Percentiles rank a stretch among this genome's conserved stretches.
These are phyloP conservation scores for Fusarium aywerte DNA, from an alignment of 2,329 filamentous ascomycete species.

Conservation along the genomic window DNA sequence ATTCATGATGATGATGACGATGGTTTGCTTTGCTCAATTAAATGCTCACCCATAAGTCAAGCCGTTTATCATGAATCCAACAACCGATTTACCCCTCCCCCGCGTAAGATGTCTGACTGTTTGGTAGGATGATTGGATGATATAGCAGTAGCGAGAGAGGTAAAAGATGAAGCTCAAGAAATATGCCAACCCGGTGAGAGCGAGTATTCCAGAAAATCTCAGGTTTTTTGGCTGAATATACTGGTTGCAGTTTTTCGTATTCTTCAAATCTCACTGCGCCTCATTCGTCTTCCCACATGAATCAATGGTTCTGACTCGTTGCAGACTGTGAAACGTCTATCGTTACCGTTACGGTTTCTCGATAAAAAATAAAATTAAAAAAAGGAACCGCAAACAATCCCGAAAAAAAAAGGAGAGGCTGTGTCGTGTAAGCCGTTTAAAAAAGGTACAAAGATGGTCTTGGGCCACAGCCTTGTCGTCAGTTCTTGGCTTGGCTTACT, in stretches of 20 bases:
- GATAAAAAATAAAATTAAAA: conserved; percentile 1
- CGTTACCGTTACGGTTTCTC: conserved; percentile 29
- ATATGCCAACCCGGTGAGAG: neutral
- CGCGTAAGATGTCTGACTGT: conserved; percentile 27
- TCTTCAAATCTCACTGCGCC: conserved; percentile 19
- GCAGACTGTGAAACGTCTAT: conserved; percentile 27
- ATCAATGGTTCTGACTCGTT: conserved; percentile 9
- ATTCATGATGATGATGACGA: conserved; percentile 54
- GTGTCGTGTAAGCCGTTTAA: conserved; percentile 16
- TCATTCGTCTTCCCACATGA: conserved; percentile 23
- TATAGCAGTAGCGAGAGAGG: neutral
- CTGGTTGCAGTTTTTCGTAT: neutral
- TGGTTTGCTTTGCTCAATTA: conserved; percentile 14
- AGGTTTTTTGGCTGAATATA: neutral
- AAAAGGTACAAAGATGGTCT: conserved; percentile 11
- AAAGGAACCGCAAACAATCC: neutral
- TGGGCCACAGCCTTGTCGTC: conserved; percentile 24
- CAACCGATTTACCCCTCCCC: conserved; percentile 43
- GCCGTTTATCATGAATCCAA: conserved; percentile 32
- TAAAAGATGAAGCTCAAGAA: neutral
- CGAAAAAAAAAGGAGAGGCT: neutral
- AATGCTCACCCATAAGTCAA: conserved; percentile 16
- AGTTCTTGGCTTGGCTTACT: conserved; percentile 40
- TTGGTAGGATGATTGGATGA: conserved; percentile 17
- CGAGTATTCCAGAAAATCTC: neutral